phyloP scores from a whole-genome alignment of 2,329 filamentous ascomycete species.

The Verticillium isaacii region DNA sequence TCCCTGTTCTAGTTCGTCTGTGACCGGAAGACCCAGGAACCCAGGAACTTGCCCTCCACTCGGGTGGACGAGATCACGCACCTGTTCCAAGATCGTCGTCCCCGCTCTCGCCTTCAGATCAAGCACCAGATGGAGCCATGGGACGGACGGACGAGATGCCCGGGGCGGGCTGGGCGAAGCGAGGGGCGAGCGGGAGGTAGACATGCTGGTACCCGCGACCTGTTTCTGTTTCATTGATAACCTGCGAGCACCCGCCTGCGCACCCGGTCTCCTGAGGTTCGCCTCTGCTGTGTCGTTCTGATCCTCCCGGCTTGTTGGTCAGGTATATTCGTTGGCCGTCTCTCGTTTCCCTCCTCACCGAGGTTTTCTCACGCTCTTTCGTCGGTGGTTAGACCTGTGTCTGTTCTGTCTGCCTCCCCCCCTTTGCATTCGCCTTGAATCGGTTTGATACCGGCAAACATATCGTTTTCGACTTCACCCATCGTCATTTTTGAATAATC shows the following conservation, averaged over 20 bases:
- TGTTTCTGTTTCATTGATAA: constrained; percentile 13
- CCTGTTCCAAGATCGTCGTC: neutral
- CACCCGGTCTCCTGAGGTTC: neutral
- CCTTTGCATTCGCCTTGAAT: neutral
- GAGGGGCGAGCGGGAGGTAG: neutral
- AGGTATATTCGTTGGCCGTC: neutral
- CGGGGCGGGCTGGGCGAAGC: neutral
- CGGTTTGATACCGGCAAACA: neutral
- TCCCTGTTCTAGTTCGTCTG: neutral
- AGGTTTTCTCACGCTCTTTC: neutral
- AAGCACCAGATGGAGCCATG: neutral
- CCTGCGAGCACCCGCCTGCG: constrained; percentile 5
- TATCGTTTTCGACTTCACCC: neutral
- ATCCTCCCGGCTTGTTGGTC: neutral
- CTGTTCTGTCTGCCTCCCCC: neutral
- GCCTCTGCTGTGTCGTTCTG: neutral
- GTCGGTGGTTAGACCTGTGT: neutral
- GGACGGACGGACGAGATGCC: neutral
- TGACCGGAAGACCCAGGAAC: neutral
- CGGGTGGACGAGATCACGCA: neutral
- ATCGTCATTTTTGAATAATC: neutral
- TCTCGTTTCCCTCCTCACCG: neutral
- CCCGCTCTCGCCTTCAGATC: neutral
- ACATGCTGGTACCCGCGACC: constrained; percentile 9
- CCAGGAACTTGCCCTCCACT: neutral